Conservation (phyloP, 306 rosid genomes). For the Rosa rugosa region DNA sequence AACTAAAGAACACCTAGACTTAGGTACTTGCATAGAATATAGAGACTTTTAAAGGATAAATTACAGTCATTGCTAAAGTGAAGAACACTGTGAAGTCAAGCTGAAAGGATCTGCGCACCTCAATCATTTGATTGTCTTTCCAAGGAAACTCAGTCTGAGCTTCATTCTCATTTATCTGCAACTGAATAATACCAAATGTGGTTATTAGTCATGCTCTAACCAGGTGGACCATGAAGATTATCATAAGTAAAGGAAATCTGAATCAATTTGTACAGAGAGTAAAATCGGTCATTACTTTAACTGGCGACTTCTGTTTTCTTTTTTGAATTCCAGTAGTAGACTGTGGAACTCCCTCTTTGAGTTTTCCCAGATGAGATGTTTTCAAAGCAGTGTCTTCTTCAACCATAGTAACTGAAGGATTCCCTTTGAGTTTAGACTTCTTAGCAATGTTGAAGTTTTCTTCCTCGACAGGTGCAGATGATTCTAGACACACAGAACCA, state of each 20-base stretch:
- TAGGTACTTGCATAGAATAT: neutral
- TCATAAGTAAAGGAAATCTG: neutral
- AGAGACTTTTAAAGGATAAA: neutral
- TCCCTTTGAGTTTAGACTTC: slow-evolving; percentile 52
- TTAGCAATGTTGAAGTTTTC: slow-evolving; percentile 38
- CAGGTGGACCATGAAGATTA: slow-evolving; percentile 21
- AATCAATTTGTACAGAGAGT: slow-evolving; percentile 17
- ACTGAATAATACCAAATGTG: slow-evolving; percentile 33
- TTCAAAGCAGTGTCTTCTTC: slow-evolving; percentile 39
- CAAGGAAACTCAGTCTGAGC: slow-evolving; percentile 41
- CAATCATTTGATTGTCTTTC: slow-evolving; percentile 47
- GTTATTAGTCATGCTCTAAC: slow-evolving; percentile 28
- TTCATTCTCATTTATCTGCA: slow-evolving; percentile 55
- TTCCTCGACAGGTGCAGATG: slow-evolving; percentile 52
- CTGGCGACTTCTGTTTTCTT: slow-evolving; percentile 59
- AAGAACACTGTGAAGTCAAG: neutral
- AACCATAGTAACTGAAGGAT: slow-evolving; percentile 37
- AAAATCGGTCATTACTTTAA: slow-evolving; percentile 47
- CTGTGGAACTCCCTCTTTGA: slow-evolving; percentile 41
- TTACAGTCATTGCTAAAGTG: neutral
- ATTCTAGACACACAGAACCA: slow-evolving; percentile 48
- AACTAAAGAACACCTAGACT: neutral
- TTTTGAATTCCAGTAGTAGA: slow-evolving; percentile 49
- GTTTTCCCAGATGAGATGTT: slow-evolving; percentile 43
- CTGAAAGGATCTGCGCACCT: slow-evolving; percentile 43